Conservation (phyloP, 2,329 filamentous ascomycete species). For the Capronia americana region DNA sequence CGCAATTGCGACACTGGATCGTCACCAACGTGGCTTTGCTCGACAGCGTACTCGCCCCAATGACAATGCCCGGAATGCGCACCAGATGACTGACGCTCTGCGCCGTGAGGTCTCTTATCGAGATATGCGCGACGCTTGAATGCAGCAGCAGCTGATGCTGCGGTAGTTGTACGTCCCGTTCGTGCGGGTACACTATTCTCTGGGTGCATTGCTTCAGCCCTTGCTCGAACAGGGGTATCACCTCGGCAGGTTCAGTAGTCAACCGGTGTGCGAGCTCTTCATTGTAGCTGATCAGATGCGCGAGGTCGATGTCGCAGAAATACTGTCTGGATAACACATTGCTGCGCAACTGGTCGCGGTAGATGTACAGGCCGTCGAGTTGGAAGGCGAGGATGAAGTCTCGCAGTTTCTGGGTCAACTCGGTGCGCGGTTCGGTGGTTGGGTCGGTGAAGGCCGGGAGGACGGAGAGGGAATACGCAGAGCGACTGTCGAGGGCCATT, state of each 20-base stretch:
- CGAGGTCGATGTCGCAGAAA: conserved; percentile 95
- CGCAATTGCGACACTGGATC: conserved; percentile 88
- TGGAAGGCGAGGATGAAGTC: conserved; percentile 94
- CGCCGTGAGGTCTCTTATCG: conserved; percentile 92
- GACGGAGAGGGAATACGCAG: conserved; percentile 83
- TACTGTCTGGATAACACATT: conserved; percentile 94
- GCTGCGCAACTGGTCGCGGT: conserved; percentile 95
- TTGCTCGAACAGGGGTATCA: conserved; percentile 90
- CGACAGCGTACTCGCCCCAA: conserved; percentile 93
- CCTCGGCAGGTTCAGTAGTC: conserved; percentile 86
- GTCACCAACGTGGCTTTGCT: conserved; percentile 89
- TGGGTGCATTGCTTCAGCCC: conserved; percentile 91
- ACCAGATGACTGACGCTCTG: conserved; percentile 94
- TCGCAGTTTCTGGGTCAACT: conserved; percentile 79
- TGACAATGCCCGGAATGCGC: conserved; percentile 94
- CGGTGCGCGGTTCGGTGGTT: conserved; percentile 70
- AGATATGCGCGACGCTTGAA: conserved; percentile 86
- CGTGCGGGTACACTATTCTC: conserved; percentile 85
- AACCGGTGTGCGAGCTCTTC: conserved; percentile 92
- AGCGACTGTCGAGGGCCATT: conserved; percentile 76
- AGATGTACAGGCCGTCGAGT: conserved; percentile 92
- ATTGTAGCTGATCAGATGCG: conserved; percentile 93
- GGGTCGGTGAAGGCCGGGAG: conserved; percentile 72
- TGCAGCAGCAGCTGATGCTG: conserved; percentile 95
- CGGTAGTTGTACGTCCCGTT: conserved; percentile 72